Conservation (phyloP, 2,329 filamentous ascomycete genomes). For the Septoria petroselini region DNA sequence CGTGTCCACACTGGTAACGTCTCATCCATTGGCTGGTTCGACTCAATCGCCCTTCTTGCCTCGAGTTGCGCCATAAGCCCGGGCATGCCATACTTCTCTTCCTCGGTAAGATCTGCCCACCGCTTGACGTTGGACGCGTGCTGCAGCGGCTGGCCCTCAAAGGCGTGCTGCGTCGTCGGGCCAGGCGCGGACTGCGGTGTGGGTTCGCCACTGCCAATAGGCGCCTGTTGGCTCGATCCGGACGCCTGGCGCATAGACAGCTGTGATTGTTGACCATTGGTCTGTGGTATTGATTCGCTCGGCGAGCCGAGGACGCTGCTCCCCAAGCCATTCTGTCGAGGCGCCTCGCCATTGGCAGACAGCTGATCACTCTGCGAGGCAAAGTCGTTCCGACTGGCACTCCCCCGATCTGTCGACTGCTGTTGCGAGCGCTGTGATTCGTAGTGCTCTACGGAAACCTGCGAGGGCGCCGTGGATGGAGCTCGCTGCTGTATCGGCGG, state of each 20-base stretch:
- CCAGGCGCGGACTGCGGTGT: constrained; percentile 17
- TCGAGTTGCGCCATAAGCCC: constrained; percentile 55
- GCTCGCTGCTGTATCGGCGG: constrained; percentile 42
- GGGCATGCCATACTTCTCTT: constrained; percentile 58
- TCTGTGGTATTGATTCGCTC: constrained; percentile 23
- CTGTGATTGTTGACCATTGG: constrained; percentile 28
- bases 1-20: constrained; percentile 33
- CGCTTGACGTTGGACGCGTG: constrained; percentile 40
- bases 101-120: constrained; percentile 57
- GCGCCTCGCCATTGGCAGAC: constrained; percentile 43
- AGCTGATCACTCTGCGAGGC: constrained; percentile 56
- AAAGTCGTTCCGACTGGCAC: constrained; percentile 57
- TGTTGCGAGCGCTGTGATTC: constrained; percentile 51
- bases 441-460: constrained; percentile 54
- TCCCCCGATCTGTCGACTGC: constrained; percentile 30
- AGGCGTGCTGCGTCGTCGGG: constrained; percentile 7
- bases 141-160: constrained; percentile 23
- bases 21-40: constrained; percentile 30
- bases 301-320: constrained; percentile 29
- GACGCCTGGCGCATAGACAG: constrained; percentile 31
- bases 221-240: constrained; percentile 27
- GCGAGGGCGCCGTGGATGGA: constrained; percentile 44
- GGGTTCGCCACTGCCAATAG: constrained; percentile 25
- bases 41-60: constrained; percentile 29
- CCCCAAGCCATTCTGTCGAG: constrained; percentile 26